Base-by-base conservation (phyloP, 257 asterid species). In the Nicotiana otophora region DNA sequence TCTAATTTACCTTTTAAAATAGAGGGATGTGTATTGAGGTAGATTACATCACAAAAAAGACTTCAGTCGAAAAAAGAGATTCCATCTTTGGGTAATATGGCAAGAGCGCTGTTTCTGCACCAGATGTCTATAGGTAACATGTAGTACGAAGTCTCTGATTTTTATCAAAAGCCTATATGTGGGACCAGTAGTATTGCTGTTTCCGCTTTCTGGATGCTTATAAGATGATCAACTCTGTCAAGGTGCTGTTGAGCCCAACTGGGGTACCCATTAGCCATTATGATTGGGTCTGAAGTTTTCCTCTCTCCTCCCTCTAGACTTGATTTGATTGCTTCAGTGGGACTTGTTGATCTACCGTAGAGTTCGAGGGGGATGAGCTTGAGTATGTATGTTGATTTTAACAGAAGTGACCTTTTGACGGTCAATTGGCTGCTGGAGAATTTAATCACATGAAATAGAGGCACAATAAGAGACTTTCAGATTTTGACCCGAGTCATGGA, bases 151-250 rank as follows among this genome's bases (percentile, higher is more conserved):
- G 28, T 36, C 55, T 69, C 10, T 68, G 19, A 34, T 67, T 31
- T 67, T 28, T 26, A 33, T 67, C 76, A 9, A 69, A 69, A 5
- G 10, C 31, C 55, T 69, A 4, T 69, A 69, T 69, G 31, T 1
- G 31, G 55, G 55, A 69, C 77, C 77, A 69, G 77, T 69, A 69
- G 77, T 69, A 42, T 70, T 11, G 11, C 78, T 70, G 78, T 20
- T 42, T 5, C 78, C 34, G 5, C 57, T 70, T n/a, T 42, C 58
- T 70, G 78, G 53, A 70, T 70, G 33, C 34, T n/a, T 39, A 42
- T 10, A 39, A 39, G 58, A 70, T 39, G 42, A 70, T 70, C 78
- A 42, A 70, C 58, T 70, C 78, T 70, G 11, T 42, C 78, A 20
- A 70, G 57, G 5, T 70, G 33, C 19, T 42, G 57, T 70, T n/a